Evolutionary conservation across 2,329 filamentous ascomycete genomes (phyloP).

Genomic region (Xylariaceae sp.): DNA sequence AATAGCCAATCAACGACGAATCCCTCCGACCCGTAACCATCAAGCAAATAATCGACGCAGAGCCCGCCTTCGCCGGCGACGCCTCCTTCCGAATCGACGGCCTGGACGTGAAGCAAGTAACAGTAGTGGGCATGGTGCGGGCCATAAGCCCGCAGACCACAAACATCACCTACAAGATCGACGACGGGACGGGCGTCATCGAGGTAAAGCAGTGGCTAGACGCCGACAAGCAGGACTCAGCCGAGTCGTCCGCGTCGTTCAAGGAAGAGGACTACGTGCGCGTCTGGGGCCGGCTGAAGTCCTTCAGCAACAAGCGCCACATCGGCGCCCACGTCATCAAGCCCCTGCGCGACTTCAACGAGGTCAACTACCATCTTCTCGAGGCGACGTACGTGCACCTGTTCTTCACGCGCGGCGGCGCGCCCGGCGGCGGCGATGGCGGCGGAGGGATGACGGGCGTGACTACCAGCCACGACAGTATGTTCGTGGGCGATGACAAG

Average conservation of each 20-base stretch:
- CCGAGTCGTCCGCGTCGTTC: slow-evolving; percentile 45
- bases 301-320: slow-evolving; percentile 77
- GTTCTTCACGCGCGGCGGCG: slow-evolving; percentile 66
- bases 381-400: slow-evolving; percentile 88
- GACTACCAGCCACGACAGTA: slow-evolving; percentile 40
- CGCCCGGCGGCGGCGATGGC: slow-evolving; percentile 37
- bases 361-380: slow-evolving; percentile 86
- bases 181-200: slow-evolving; percentile 89
- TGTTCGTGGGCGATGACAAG: slow-evolving; percentile 52
- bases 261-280: slow-evolving; percentile 76
- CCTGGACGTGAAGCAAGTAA: slow-evolving; percentile 67
- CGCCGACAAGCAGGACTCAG: slow-evolving; percentile 48
- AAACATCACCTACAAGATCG: slow-evolving; percentile 86
- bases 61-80: slow-evolving; percentile 58
- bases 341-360: slow-evolving; percentile 78
- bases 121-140: slow-evolving; percentile 87
- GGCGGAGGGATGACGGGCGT: no score
- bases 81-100: slow-evolving; percentile 83
- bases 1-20: slow-evolving; percentile 66
- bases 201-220: slow-evolving; percentile 90
- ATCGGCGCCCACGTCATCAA: slow-evolving; percentile 78
- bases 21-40: slow-evolving; percentile 90
- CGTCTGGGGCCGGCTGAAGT: slow-evolving; percentile 79
- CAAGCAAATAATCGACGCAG: slow-evolving; percentile 85
- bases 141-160: slow-evolving; percentile 81